A percentile compares a stretch with the other conserved stretches of the same genome.
Evolutionary conservation across 2,329 filamentous ascomycete species (phyloP).

Genomic region (Arthroderma sp.): DNA sequence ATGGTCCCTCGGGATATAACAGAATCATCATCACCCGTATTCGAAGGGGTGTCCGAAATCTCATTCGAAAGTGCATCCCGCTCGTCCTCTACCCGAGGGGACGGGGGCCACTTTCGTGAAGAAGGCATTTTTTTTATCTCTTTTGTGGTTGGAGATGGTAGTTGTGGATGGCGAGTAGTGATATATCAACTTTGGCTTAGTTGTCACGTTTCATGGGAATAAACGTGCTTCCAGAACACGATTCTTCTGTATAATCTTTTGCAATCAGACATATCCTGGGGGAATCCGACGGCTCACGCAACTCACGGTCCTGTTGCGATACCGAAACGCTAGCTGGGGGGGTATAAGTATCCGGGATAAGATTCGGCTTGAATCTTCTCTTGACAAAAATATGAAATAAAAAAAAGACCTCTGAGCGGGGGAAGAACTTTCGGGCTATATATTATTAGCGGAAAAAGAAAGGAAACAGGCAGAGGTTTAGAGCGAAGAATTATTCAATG

Average conservation of each 20-base stretch:
- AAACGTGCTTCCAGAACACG: constrained; percentile 8
- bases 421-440: too few species aligned
- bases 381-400: neutral
- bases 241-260: constrained; percentile 8
- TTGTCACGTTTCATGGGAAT: constrained; percentile 5
- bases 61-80: constrained; percentile 29
- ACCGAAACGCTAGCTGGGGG: constrained; percentile 1
- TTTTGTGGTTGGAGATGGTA: constrained; percentile 1
- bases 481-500: too few species aligned
- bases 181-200: constrained; percentile 2
- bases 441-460: too few species aligned
- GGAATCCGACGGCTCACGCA: constrained; percentile 6
- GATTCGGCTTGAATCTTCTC: neutral
- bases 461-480: too few species aligned
- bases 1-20: constrained; percentile 25
- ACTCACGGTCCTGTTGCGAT: constrained; percentile 7
- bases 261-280: constrained; percentile 11
- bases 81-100: constrained; percentile 34
- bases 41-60: constrained; percentile 19
- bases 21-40: constrained; percentile 6
- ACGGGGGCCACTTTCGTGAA: constrained; percentile 27
- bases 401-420: neutral
- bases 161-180: constrained; percentile 1
- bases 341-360: constrained; percentile 3
- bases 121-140: constrained; percentile 14